phyloP scores from a whole-genome alignment of 768 basidiomycete species.

The Saitozyma sp. region DNA sequence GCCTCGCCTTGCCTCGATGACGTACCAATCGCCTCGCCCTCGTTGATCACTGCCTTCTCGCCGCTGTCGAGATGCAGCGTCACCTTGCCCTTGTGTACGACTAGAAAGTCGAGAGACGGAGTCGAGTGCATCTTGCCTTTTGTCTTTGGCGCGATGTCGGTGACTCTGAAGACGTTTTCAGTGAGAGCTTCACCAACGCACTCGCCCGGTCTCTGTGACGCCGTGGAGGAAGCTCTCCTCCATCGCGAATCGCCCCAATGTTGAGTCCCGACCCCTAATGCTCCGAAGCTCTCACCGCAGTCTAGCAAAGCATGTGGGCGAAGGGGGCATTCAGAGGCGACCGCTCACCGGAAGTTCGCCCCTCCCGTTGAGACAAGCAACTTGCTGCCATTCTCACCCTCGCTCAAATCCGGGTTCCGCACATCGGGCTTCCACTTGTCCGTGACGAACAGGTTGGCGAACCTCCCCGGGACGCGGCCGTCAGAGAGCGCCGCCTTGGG shows the following conservation, averaged over 20 bases:
- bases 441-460: constrained; percentile 14
- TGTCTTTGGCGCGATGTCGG: constrained; percentile 13
- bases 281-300: no score
- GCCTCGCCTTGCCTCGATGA: background rate
- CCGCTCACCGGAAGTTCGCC: constrained; percentile 11
- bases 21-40: constrained; percentile 17
- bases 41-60: constrained; percentile 12
- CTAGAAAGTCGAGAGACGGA: constrained; percentile 11
- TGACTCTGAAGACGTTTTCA: background rate
- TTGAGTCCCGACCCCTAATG: no score
- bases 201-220: no score
- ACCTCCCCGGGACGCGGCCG: constrained; percentile 4
- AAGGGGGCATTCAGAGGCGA: background rate
- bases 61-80: constrained; percentile 16
- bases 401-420: constrained; percentile 4
- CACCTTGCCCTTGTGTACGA: constrained; percentile 14
- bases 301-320: background rate
- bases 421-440: constrained; percentile 3
- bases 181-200: background rate
- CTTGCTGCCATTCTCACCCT: constrained; percentile 1
- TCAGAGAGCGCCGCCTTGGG: constrained; percentile 4
- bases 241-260: no score
- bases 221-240: no score
- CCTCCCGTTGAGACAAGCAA: constrained; percentile 7
- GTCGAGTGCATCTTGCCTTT: constrained; percentile 18